Evolutionary conservation across 495 filamentous ascomycete species (phyloP), one percentile per base, ranked within the genome.

Genomic region (Neurospora africana): DNA sequence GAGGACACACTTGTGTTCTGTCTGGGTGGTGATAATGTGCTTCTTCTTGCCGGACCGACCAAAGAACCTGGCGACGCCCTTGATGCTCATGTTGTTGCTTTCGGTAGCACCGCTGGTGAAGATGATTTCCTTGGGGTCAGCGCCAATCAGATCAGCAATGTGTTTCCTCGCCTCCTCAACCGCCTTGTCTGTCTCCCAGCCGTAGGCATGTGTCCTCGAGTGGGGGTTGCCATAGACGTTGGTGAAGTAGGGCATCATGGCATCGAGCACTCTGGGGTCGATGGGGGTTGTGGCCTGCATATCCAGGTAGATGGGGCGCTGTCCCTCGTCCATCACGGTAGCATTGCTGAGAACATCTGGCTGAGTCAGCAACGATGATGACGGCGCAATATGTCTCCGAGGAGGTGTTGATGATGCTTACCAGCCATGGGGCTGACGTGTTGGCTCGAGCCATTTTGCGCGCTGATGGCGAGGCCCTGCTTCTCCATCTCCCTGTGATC

Each of bases 61-160:
- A 81, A 98, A 98, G 82, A 99, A 99, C 35, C 94, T 85, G 11
- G 95, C 95, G 33, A 99, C 95, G 70, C 95, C 95, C 83, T 99
- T 99, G 85, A 98, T 91, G 79, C 92, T 96, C 95, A 99, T 99
- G 77, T 99, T 99, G 84, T 99, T 99, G 79, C 93, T 97, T 85
- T 99, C 95, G 1, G 95, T 99, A 23, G 95, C 95, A 71, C 95
- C 95, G 75, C 93, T 97, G 8, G 95, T 99, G 82, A 98, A 98
- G 78, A 99, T 95, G 73, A 99, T 98, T 77, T 99, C 95, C 82
- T 98, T 99, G 8, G 95, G 85, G 78, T 99, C 92, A 17, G 95
- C 96, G 37, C 96, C 95, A 72, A 99, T 94, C 47, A 99, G 84
- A 27, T 86, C 86, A 9, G 95, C 95, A 72, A 98, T 86, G 76